Evolutionary conservation across 331 rosid genomes (phyloP), one percentile per base, ranked within the genome.

Genomic region (Malus hybrid): DNA sequence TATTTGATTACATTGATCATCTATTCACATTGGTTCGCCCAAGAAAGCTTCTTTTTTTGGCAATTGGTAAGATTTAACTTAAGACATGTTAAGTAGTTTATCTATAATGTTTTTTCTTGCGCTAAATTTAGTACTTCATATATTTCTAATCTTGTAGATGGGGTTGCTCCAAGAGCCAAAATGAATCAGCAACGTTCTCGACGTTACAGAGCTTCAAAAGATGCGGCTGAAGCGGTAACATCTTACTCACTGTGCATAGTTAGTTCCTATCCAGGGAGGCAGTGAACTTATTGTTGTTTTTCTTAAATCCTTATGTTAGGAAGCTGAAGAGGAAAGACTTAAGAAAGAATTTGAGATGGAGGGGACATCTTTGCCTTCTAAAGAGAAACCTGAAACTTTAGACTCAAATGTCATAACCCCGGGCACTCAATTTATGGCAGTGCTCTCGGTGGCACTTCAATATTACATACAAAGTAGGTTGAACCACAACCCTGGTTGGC

Each of bases 131-230:
- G 63, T 70, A 55, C 16, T 29, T 71, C 16, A 76, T 13, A 16
- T 54, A 44, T 62, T 22, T 54, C 18, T 46, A 63, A 70, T 78
- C 72, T 34, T 80, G 73, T 77, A 94, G 99, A 94, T 52, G 99
- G 99, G 2, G 99, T 95, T 78, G 99, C 99, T 61, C 99, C 99
- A 75, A 86, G 99, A 83, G 99, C 97, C 71, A 95, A 95, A 86
- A 95, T 95, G 99, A 95, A 95, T 69, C 99, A 92, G 91, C 99
- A 95, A 80, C 97, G 99, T 20, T 84, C 93, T 64, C 93, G 99
- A 48, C 99, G 99, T 56, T 95, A 88, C 83, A 86, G 97, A 87
- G 93, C 98, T 33, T 91, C 99, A 70, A 95, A 95, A 85, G 99
- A 95, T 84, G 99, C 97, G 10, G 95, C 97, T 59, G 99, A 94